These are phyloP conservation scores for Fusarium sp. DNA, from an alignment of 2,329 filamentous ascomycete species.

Conservation along the genomic window DNA sequence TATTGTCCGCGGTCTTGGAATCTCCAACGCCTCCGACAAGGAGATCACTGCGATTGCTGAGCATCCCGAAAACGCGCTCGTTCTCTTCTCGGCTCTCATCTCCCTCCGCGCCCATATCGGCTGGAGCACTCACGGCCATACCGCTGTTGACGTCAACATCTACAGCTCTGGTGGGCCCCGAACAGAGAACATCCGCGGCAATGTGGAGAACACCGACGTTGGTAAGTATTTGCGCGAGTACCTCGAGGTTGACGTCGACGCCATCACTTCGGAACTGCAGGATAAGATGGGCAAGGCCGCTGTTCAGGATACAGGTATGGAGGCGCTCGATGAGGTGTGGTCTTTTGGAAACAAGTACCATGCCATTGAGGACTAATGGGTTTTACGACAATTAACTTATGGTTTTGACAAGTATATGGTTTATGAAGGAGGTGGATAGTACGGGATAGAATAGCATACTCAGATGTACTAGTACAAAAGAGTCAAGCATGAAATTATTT, in stretches of 20 bases:
- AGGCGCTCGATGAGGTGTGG: constrained; percentile 36
- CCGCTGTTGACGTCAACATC: constrained; percentile 94
- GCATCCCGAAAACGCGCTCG: constrained; percentile 64
- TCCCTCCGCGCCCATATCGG: constrained; percentile 89
- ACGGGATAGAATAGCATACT: neutral
- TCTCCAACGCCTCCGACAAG: constrained; percentile 75
- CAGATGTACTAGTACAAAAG: neutral
- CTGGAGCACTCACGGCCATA: constrained; percentile 95
- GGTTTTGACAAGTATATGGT: neutral
- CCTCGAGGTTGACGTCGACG: constrained; percentile 81
- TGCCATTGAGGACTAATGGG: constrained; percentile 11
- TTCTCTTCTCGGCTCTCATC: constrained; percentile 83
- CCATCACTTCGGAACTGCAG: constrained; percentile 80
- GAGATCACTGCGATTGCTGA: constrained; percentile 77
- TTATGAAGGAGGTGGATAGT: constrained; percentile 11
- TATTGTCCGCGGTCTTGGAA: constrained; percentile 77
- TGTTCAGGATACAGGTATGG: constrained; percentile 21
- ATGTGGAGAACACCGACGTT: constrained; percentile 95
- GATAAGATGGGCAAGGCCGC: constrained; percentile 58
- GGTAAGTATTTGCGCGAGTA: constrained; percentile 85
- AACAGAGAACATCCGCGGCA: constrained; percentile 77
- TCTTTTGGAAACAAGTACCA: constrained; percentile 27
- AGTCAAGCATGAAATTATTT: neutral
- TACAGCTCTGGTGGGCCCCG: constrained; percentile 81
- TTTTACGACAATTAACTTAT: neutral